Percentiles rank a stretch among this genome's conserved stretches.
Conservation (phyloP, 495 filamentous ascomycete genomes). For the Pseudevernia furfuracea region DNA sequence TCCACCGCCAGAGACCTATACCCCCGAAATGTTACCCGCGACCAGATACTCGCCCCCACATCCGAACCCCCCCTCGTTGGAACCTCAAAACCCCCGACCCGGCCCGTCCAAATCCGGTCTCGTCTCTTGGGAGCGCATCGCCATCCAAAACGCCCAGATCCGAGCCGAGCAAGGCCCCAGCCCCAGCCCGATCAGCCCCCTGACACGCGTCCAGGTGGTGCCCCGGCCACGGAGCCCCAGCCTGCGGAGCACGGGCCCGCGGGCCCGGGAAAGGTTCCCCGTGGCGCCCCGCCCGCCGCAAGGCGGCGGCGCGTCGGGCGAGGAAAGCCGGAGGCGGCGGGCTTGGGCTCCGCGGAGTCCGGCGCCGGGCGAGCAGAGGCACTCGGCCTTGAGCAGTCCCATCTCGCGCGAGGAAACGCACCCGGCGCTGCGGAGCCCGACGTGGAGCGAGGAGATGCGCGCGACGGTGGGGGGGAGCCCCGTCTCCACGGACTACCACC, state of each 20-base stretch:
- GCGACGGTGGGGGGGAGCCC: neutral
- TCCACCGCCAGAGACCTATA: slow-evolving; percentile 1
- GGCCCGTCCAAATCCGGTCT: slow-evolving; percentile 2
- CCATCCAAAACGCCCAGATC: slow-evolving; percentile 21
- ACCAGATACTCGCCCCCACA: slow-evolving; percentile 9
- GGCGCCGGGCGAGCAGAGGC: neutral
- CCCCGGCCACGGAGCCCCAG: neutral
- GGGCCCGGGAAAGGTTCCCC: neutral
- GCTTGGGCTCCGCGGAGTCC: neutral
- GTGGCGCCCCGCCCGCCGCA: no score
- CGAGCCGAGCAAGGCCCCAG: slow-evolving; percentile 8
- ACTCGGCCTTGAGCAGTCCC: neutral
- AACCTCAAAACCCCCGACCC: slow-evolving; percentile 11
- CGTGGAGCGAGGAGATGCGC: neutral
- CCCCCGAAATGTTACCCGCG: slow-evolving; percentile 6
- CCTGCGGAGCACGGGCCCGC: neutral
- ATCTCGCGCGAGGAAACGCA: neutral
- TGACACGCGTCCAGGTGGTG: slow-evolving; percentile 3
- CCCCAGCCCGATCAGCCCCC: slow-evolving; percentile 18
- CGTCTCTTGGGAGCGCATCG: slow-evolving; percentile 24
- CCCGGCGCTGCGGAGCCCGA: neutral
- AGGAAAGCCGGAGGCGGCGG: neutral
- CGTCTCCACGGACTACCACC: neutral
- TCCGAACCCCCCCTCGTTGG: slow-evolving; percentile 7
- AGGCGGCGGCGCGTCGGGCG: neutral